Evolutionary conservation across 305 asterid genomes (phyloP).

Genomic region (Fraxinus nigra): DNA sequence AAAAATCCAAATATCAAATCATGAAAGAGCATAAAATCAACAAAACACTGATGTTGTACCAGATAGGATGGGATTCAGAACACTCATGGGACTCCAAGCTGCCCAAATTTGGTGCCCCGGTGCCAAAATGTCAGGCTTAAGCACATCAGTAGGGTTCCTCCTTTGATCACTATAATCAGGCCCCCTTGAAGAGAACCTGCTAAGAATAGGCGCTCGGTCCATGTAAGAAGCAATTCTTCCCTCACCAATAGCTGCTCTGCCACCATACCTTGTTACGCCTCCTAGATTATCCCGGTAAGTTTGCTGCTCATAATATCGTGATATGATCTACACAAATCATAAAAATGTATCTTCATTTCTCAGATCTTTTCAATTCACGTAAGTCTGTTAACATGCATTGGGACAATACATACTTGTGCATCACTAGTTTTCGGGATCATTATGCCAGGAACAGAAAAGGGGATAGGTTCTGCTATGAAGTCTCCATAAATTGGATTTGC

Average conservation of each 20-base stretch:
- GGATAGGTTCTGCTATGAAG: constrained; percentile 85
- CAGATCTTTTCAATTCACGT: neutral
- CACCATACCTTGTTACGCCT: constrained; percentile 41
- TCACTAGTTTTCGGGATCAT: constrained; percentile 67
- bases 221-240: constrained; percentile 70
- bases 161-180: constrained; percentile 64
- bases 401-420: constrained; percentile 41
- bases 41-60: constrained; percentile 38
- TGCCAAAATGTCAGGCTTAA: constrained; percentile 91
- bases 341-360: neutral
- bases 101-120: constrained; percentile 98
- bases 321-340: constrained; percentile 43
- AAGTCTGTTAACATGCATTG: neutral
- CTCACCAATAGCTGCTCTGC: constrained; percentile 76
- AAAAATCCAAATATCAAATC: neutral
- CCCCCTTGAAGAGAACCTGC: constrained; percentile 91
- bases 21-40: neutral
- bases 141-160: constrained; percentile 66
- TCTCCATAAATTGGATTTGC: constrained; percentile 83
- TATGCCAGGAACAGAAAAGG: constrained; percentile 73
- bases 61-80: constrained; percentile 51
- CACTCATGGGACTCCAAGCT: constrained; percentile 97
- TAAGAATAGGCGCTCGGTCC: constrained; percentile 73
- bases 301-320: constrained; percentile 56
- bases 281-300: constrained; percentile 53